Evolutionary conservation across 2,329 filamentous ascomycete species (phyloP), one percentile per base, ranked within the genome.

Genomic region (Remersonia thermophila): DNA sequence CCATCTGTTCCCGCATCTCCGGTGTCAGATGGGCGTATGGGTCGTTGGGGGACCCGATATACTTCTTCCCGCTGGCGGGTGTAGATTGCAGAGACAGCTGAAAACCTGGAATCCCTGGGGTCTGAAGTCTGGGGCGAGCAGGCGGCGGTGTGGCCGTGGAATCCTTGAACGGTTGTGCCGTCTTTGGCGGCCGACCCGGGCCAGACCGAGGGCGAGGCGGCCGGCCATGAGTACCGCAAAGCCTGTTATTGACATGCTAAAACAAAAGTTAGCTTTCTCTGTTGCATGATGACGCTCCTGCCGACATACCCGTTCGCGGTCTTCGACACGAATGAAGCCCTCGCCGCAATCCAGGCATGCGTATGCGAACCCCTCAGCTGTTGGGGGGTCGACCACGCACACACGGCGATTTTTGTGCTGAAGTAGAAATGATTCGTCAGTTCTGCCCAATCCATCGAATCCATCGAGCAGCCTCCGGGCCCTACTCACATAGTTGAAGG

Each of bases 21-120:
- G 54, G 42, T 0, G 52, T 55, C 4, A 73, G 55, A 35, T 69
- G 65, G 1, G 51, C 53, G 39, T 72, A 72, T 0, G 66, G 62
- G 26, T 66, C 58, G 4, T 51, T 42, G 3, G 46, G 43, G 18
- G 47, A 49, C 9, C 20, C 20, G 9, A 9, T 9, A 9, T 6
- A 5, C 20, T 23, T 23, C 5, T 5, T 9, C 5, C 20, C 20
- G 20, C 5, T 6, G 9, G 20, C 20, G 5, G 20, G 20, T 9
- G 20, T 23, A 9, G 20, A 23, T 9, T 23, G 20, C 4, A 48
- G 41, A 2, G 42, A 42, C n/a, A n/a, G n/a, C n/a, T n/a, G n/a
- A n/a, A n/a, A n/a, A n/a, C n/a, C n/a, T n/a, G n/a, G n/a, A n/a
- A n/a, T n/a, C n/a, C n/a, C n/a, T n/a, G n/a, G n/a, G n/a, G n/a